Evolutionary conservation across 768 basidiomycete species (phyloP), one percentile per base, ranked within the genome.

Genomic region (Russula dissimulans): DNA sequence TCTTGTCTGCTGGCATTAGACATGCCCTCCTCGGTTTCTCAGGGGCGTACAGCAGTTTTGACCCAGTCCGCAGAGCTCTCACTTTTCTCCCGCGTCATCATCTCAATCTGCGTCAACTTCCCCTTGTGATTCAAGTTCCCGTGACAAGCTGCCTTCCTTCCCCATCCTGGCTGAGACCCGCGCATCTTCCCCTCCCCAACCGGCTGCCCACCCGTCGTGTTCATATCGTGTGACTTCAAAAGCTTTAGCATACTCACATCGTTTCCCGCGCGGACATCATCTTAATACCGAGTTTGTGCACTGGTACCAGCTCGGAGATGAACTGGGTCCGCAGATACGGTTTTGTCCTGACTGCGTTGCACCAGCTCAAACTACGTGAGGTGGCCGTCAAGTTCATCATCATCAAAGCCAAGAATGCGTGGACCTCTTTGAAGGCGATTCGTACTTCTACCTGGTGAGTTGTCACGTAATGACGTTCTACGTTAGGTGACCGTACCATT

Each of bases 361-460:
- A 90, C 69, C 82, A 81, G 14, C 66, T 64, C 34, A 77, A 80
- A 48, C 77, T 78, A 0, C 71, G 76, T 59, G 89, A 93, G 69
- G 93, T 94, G 55, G 94, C 94, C 0, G 89, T 97, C 72, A 97
- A 97, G 74, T 97, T 97, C 71, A 93, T 97, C 69, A 82, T 89
- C 75, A 94, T n/a, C n/a, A n/a, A 91, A 71, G 79, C 76, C 54
- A 80, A 83, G 62, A 81, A 68, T 94, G 87, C 71, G 71, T 92
- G n/a, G 93, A 89, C 64, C 72, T 93, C 15, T 95, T 86, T 69
- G 89, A 95, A 70, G 95, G 97, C 69, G 72, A 77, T 0, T 71
- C 83, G 14, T 95, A 87, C 69, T 95, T 89, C 70, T 97, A 97
- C 71, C 75, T 97, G 62, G 94, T 95, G 70, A 63, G 84, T 76